Evolutionary conservation across 2,329 filamentous ascomycete genomes (phyloP).

Genomic region (Cytospora paraplurivora): DNA sequence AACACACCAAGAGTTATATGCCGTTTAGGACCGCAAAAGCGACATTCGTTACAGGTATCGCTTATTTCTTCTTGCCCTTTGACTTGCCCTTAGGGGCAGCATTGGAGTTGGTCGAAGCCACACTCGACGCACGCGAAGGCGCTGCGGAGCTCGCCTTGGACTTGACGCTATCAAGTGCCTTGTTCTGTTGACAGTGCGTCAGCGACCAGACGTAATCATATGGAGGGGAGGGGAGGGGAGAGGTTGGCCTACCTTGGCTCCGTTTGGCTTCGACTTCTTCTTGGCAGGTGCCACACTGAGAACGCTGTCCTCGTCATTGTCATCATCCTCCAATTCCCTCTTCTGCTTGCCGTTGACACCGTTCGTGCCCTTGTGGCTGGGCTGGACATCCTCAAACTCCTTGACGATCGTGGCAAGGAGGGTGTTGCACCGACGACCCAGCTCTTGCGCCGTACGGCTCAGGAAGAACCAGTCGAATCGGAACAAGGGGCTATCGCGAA

Average conservation of each 20-base stretch:
- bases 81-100: conserved; percentile 47
- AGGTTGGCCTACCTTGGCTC: conserved; percentile 70
- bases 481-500: conserved; percentile 91
- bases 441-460: conserved; percentile 88
- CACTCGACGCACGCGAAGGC: conserved; percentile 85
- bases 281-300: conserved; percentile 82
- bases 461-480: conserved; percentile 99
- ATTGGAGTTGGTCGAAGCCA: conserved; percentile 71
- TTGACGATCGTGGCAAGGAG: conserved; percentile 91
- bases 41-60: background rate
- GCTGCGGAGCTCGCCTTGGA: conserved; percentile 75
- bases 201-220: conserved; percentile 17
- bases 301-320: conserved; percentile 80
- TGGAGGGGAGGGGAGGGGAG: conserved; percentile 11
- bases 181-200: conserved; percentile 65
- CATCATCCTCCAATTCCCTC: conserved; percentile 76
- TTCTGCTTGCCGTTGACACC: conserved; percentile 71
- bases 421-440: conserved; percentile 89
- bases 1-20: background rate
- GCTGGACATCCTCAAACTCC: conserved; percentile 78
- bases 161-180: conserved; percentile 88
- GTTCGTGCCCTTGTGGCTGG: conserved; percentile 53
- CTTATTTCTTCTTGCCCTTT: conserved; percentile 57
- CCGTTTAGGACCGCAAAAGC: background rate
- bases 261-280: conserved; percentile 85